phyloP scores from a whole-genome alignment of 2,329 filamentous ascomycete species.

The Sphaerulina vaccinii region DNA sequence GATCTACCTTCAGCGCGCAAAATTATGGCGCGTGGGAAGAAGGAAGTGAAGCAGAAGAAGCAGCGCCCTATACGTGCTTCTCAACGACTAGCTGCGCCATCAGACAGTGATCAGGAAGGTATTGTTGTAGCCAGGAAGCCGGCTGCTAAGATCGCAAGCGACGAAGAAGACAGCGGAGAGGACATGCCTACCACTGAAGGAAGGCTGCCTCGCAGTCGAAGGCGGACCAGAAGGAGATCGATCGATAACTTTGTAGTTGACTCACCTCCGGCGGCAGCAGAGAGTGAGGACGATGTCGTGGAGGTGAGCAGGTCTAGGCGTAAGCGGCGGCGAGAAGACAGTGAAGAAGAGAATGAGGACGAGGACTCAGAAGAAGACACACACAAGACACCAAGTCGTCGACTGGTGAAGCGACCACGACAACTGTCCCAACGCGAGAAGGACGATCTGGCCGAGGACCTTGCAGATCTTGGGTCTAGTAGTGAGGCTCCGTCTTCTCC shows the following conservation, averaged over 20 bases:
- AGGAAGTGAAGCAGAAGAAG: slow-evolving; percentile 1
- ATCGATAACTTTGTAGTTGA: slow-evolving; percentile 29
- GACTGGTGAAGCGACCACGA: slow-evolving; percentile 26
- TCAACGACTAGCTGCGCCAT: slow-evolving; percentile 18
- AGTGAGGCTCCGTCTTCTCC: slow-evolving; percentile 32
- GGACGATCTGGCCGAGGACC: slow-evolving; percentile 48
- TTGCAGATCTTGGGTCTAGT: slow-evolving; percentile 44
- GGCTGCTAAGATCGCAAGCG: neutral
- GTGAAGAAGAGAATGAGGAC: slow-evolving; percentile 18
- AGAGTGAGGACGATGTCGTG: slow-evolving; percentile 36
- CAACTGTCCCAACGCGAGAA: slow-evolving; percentile 36
- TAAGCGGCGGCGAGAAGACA: slow-evolving; percentile 18
- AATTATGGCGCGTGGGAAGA: slow-evolving; percentile 6
- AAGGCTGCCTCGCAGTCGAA: slow-evolving; percentile 26
- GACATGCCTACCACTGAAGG: slow-evolving; percentile 34
- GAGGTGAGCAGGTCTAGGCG: slow-evolving; percentile 19
- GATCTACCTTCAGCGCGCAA: slow-evolving; percentile 21
- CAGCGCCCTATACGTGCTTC: slow-evolving; percentile 10
- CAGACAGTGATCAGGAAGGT: slow-evolving; percentile 18
- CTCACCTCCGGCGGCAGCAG: slow-evolving; percentile 22
- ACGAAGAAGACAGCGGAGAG: slow-evolving; percentile 24
- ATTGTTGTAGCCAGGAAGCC: neutral
- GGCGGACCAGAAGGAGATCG: slow-evolving; percentile 12
- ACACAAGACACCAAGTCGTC: slow-evolving; percentile 28
- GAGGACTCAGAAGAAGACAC: slow-evolving; percentile 26